Percentiles rank a stretch among this genome's conserved stretches.
These are phyloP conservation scores for Sclerotinia subarctica DNA, from an alignment of 2,329 filamentous ascomycete genomes.

Conservation along the genomic window DNA sequence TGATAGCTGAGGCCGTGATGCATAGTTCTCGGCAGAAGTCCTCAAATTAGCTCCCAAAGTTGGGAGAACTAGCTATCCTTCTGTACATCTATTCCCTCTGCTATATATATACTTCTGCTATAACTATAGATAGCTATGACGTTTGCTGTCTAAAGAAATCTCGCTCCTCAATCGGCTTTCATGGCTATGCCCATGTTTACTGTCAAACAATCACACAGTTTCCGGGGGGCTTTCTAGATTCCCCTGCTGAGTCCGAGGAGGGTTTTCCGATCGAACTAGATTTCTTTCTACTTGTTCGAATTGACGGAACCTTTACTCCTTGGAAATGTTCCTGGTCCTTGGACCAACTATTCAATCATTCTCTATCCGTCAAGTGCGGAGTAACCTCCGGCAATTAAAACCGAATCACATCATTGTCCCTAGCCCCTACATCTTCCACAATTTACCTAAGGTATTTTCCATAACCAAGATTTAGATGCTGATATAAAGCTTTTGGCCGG, in stretches of 20 bases:
- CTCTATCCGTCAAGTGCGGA: neutral
- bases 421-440: neutral
- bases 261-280: neutral
- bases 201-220: neutral
- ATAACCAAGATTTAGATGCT: constrained; percentile 5
- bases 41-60: neutral
- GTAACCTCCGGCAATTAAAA: neutral
- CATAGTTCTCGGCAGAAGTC: neutral
- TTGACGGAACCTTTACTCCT: constrained; percentile 1
- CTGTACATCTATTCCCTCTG: neutral
- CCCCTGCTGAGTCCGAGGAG: no score
- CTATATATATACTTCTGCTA: neutral
- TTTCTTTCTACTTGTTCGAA: neutral
- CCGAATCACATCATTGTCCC: neutral
- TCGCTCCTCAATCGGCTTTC: neutral
- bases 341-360: neutral
- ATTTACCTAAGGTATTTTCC: neutral
- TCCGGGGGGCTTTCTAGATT: neutral
- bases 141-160: neutral
- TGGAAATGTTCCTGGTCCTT: neutral
- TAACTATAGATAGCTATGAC: neutral
- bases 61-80: neutral
- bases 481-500: neutral
- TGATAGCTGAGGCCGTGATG: neutral
- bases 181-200: neutral